A percentile compares a stretch with the other conserved stretches of the same genome.
phyloP scores from a whole-genome alignment of 257 asterid genomes.

The Oldenlandia corymbosa region DNA sequence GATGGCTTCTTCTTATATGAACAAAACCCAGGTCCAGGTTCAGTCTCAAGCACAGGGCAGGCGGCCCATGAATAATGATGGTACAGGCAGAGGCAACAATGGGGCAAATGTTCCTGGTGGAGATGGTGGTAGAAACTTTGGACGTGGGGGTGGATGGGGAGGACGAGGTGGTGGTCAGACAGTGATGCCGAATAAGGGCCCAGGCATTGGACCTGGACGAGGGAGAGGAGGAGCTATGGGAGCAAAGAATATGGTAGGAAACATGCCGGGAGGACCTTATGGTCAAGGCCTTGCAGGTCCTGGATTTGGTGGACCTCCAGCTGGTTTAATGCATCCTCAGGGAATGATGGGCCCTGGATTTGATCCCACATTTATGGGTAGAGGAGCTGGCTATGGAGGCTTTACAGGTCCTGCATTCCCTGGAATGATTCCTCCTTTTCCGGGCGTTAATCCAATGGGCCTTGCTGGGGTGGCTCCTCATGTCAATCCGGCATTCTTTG shows the following conservation, averaged over 20 bases:
- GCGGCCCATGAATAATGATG: conserved; percentile 49
- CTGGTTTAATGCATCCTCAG: conserved; percentile 46
- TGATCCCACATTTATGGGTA: conserved; percentile 52
- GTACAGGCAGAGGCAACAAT: conserved; percentile 57
- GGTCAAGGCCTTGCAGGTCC: conserved; percentile 37
- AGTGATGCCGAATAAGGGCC: conserved; percentile 54
- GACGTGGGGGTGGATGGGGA: conserved; percentile 43
- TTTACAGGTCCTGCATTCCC: conserved; percentile 49
- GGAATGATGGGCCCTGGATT: conserved; percentile 56
- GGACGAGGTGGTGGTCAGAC: conserved; percentile 64
- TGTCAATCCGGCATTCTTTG: conserved; percentile 57
- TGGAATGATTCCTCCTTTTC: conserved; percentile 46
- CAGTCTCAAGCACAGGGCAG: conserved; percentile 58
- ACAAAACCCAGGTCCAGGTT: conserved; percentile 38
- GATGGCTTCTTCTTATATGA: conserved; percentile 37
- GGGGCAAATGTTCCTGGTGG: conserved; percentile 48
- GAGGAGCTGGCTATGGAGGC: conserved; percentile 53
- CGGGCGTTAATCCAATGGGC: conserved; percentile 41
- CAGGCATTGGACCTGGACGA: conserved; percentile 57
- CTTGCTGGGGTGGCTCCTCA: conserved; percentile 54
- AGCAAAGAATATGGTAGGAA: conserved; percentile 37
- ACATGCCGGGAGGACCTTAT: conserved; percentile 40
- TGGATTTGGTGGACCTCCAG: conserved; percentile 42
- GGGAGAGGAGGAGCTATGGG: conserved; percentile 50
- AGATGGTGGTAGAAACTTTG: conserved; percentile 46